Percentiles rank a stretch among this genome's conserved stretches.
These are phyloP conservation scores for Suhomyces taliae DNA, from an alignment of 1,139 yeast species.

Conservation along the genomic window DNA sequence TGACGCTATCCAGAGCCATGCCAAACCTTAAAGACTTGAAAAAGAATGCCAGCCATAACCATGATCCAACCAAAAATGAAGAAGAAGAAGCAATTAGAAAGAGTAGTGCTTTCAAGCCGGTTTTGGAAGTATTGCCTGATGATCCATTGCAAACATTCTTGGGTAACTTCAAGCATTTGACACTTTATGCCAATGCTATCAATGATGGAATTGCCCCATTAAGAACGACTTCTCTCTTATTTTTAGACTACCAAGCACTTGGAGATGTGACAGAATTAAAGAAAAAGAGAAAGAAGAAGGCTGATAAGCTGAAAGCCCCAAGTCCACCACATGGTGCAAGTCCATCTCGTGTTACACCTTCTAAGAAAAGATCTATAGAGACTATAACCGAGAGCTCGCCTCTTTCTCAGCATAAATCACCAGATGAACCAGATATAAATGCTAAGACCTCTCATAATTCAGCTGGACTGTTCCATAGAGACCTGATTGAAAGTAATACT, in stretches of 20 bases:
- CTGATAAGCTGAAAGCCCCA: neutral
- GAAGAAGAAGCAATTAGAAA: constrained; percentile 7
- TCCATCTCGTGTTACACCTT: too few species aligned
- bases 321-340: neutral
- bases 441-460: too few species aligned
- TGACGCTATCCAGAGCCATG: constrained; percentile 23
- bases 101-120: constrained; percentile 17
- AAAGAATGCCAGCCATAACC: constrained; percentile 7
- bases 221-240: constrained; percentile 25
- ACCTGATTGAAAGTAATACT: constrained; percentile 6
- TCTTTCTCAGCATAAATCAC: too few species aligned
- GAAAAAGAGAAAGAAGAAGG: constrained; percentile 10
- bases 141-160: constrained; percentile 23
- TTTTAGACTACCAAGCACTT: constrained; percentile 27
- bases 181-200: constrained; percentile 27
- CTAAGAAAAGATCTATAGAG: neutral
- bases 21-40: constrained; percentile 15
- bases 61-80: neutral
- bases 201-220: constrained; percentile 30
- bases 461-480: neutral
- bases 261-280: constrained; percentile 35
- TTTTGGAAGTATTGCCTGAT: constrained; percentile 24
- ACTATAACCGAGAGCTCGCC: neutral
- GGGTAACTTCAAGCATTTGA: constrained; percentile 19
- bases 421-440: too few species aligned